Conservation (phyloP, 192 early-diverging fungal genomes). For the Endogone sp. region DNA sequence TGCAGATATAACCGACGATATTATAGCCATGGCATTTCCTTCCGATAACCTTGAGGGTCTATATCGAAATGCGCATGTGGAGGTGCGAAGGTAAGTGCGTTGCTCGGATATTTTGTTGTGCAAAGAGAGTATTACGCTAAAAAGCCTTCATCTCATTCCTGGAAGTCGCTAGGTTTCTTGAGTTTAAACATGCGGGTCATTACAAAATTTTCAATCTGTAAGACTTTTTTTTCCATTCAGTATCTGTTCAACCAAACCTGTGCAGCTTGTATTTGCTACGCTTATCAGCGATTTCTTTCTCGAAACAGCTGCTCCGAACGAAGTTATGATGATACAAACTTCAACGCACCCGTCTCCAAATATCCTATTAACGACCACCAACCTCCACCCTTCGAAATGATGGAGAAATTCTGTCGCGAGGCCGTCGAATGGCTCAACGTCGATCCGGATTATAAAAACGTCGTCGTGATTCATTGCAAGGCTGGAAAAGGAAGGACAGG, state of each 20-base stretch:
- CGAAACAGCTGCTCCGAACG: conserved; percentile 45
- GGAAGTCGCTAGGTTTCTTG: conserved; percentile 40
- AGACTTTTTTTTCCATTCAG: not conserved
- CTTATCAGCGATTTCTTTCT: too few species aligned
- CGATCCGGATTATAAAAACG: conserved; percentile 23
- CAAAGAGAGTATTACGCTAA: not conserved
- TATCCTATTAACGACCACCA: conserved; percentile 56
- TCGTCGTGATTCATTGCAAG: conserved; percentile 58
- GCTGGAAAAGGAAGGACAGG: conserved; percentile 67
- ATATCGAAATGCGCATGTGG: conserved; percentile 47
- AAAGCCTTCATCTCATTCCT: not conserved
- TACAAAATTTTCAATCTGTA: conserved; percentile 67
- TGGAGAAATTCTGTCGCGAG: conserved; percentile 48
- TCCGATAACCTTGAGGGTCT: conserved; percentile 46
- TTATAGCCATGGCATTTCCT: conserved; percentile 60
- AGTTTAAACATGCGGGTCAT: conserved; percentile 34
- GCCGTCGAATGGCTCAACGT: conserved; percentile 40
- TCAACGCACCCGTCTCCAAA: conserved; percentile 38
- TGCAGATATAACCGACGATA: conserved; percentile 41
- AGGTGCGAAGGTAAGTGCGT: conserved; percentile 48
- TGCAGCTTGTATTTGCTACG: too few species aligned
- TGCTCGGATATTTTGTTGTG: not conserved
- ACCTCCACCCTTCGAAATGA: conserved; percentile 41
- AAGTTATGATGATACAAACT: conserved; percentile 37
- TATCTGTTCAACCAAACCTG: too few species aligned